phyloP scores from a whole-genome alignment of 2,329 filamentous ascomycete genomes.

The Aspergillus melleus region DNA sequence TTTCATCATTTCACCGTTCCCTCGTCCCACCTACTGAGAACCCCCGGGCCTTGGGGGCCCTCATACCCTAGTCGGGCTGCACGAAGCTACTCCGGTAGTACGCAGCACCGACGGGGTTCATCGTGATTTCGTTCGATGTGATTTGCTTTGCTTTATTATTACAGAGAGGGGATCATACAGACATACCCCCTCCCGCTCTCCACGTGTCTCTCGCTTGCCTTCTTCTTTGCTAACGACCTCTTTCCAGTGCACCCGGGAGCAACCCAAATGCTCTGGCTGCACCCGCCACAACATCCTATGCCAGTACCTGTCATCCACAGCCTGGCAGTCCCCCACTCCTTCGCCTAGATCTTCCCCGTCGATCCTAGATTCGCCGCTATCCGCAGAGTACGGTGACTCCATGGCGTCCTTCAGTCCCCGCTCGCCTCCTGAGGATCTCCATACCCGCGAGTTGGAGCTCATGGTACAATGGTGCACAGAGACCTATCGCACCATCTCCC shows the following conservation, averaged over 20 bases:
- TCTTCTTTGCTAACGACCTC: neutral
- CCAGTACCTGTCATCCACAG: constrained; percentile 14
- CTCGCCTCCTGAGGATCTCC: constrained; percentile 12
- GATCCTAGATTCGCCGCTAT: constrained; percentile 6
- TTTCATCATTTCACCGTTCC: neutral
- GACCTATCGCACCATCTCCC: constrained; percentile 34
- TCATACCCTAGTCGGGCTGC: neutral
- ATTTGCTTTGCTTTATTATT: neutral
- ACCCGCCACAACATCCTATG: constrained; percentile 16
- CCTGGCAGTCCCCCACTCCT: constrained; percentile 4
- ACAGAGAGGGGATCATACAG: neutral
- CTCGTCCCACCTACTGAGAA: too few species aligned
- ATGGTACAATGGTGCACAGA: constrained; percentile 38
- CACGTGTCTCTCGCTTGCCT: neutral
- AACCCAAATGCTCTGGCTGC: constrained; percentile 18
- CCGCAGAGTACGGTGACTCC: constrained; percentile 1
- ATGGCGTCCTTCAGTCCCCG: constrained; percentile 7
- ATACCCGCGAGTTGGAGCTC: constrained; percentile 34
- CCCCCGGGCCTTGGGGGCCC: neutral
- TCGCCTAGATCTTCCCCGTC: neutral
- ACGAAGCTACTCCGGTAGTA: neutral
- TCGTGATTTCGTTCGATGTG: neutral
- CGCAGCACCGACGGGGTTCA: neutral
- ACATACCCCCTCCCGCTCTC: neutral
- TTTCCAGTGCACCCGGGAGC: constrained; percentile 16